A percentile compares a stretch with the other conserved stretches of the same genome.
These are phyloP conservation scores for Corchorus capsularis DNA, from an alignment of 345 rosid genomes.

Conservation along the genomic window DNA sequence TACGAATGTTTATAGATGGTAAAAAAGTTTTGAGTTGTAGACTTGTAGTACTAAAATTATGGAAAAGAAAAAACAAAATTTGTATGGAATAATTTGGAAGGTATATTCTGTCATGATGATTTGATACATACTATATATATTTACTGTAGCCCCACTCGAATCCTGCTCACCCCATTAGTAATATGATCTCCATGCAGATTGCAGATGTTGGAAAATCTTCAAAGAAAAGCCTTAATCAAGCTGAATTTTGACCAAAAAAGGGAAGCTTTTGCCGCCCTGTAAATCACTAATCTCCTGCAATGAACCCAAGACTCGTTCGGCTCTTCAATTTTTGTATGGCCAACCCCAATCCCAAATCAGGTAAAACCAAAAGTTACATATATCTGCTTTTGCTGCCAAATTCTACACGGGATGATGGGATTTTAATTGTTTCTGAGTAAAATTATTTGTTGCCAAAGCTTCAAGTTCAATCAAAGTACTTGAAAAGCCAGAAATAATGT, in stretches of 20 bases:
- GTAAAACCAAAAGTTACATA: background rate
- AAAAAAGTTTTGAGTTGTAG: background rate
- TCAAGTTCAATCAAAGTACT: background rate
- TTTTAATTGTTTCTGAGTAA: background rate
- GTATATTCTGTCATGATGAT: background rate
- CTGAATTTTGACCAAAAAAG: background rate
- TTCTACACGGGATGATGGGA: background rate
- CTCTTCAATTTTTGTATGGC: background rate
- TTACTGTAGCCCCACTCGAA: background rate
- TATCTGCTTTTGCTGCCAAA: background rate
- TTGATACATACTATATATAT: background rate
- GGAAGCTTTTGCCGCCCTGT: background rate
- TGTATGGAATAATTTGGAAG: background rate
- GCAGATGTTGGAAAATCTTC: background rate
- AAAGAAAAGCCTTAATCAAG: background rate
- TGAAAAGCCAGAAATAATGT: background rate
- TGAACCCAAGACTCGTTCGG: background rate
- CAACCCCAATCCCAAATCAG: background rate
- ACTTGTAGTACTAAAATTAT: background rate
- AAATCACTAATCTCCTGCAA: background rate
- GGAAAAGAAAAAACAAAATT: background rate
- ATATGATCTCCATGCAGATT: conserved; percentile 8
- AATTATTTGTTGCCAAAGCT: background rate
- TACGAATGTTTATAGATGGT: background rate
- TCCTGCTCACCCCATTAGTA: background rate